Base-by-base conservation (phyloP, 768 basidiomycete species). In the Phaffia australis region DNA sequence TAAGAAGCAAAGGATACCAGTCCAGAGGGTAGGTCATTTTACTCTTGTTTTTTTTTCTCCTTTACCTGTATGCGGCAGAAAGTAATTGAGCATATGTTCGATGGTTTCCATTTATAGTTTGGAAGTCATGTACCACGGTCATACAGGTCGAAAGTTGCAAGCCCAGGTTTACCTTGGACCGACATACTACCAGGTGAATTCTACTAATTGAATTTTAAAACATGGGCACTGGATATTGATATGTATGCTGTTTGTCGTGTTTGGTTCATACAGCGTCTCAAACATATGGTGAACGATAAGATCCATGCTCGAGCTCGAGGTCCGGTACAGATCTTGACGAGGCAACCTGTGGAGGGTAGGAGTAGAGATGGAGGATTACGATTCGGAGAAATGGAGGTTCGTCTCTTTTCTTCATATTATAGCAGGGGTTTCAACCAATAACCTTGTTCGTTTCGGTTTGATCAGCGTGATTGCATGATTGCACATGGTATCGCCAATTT, bases 241-340 rank as follows among this genome's bases (percentile, higher is more conserved):
- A 5, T n/a, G 5, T 4, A 54, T 54, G 4, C 52, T 29, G 25
- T 49, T 23, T 60, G 32, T 21, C 60, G 1, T 29, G 47, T n/a
- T 51, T 5, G 30, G 11, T 60, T 19, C 51, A 29, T 42, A n/a
- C 63, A 67, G 60, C 66, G 66, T 56, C 60, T 67, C 42, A 69
- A 69, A 80, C 95, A 99, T 79, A 99, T 99, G 94, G 95, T 99
- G 55, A 93, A 97, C 76, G 95, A 99, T 78, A 99, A 99, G 80
- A 99, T 98, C 63, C 95, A 99, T 78, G 94, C 95, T 32, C 85
- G 95, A 64, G 95, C 95, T 23, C 79, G 95, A 76, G 95, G 95
- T 18, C 95, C 95, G 5, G 89, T 99, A 11, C 95, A 99, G 76
- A 99, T 98, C 72, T 78, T 99, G 72, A 99, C 94, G 42, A 80